Evolutionary conservation across 2,329 filamentous ascomycete species (phyloP), one percentile per base, ranked within the genome.

Genomic region (Xylariales sp.): DNA sequence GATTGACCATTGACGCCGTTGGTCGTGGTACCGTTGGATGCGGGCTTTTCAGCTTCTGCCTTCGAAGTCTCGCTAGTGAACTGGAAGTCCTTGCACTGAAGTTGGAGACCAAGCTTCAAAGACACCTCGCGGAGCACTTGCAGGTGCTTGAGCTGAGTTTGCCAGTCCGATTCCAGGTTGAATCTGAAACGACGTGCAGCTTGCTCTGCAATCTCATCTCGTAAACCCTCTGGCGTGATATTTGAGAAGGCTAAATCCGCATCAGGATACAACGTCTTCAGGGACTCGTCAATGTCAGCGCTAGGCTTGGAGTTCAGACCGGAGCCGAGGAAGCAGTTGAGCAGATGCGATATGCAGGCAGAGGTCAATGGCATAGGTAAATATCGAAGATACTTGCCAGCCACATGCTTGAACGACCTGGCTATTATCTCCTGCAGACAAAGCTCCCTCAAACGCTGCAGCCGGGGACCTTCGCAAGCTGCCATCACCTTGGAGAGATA

Each of bases 371-470:
- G 81, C 48, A 85, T 75, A 16, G 93, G 88, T 15, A 96, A 67
- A 48, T 86, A 80, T 49, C 85, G 83, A 47, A 98, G 73, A 61
- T 94, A 86, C 53, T 77, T 77, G 61, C 88, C 83, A 43, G 85
- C 78, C 48, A 93, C 73, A 65, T 98, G 91, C 77, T 98, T 98
- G 76, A 97, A 96, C 4, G 86, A 82, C 69, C 93, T 82, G n/a
- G 87, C 78, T 50, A 97, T 78, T 85, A 97, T 97, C 64, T 98
- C 93, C 60, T 95, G 91, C 31, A 88, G 65, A 46, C 85, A 78
- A 27, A 98, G 78, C 43, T 82, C 78, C 49, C 79, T 82, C 53
- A 98, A 73, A 47, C 89, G 89, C 52, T 82, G 72, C 18, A 97
- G 74, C 47, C 88, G 83, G 40, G 79, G 74, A 42, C 84, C 84